Percentiles rank a stretch among this genome's conserved stretches.
Evolutionary conservation across 225 moss, liverwort and hornwort species (phyloP).

Genomic region (Physcomitrellopsis africana): DNA sequence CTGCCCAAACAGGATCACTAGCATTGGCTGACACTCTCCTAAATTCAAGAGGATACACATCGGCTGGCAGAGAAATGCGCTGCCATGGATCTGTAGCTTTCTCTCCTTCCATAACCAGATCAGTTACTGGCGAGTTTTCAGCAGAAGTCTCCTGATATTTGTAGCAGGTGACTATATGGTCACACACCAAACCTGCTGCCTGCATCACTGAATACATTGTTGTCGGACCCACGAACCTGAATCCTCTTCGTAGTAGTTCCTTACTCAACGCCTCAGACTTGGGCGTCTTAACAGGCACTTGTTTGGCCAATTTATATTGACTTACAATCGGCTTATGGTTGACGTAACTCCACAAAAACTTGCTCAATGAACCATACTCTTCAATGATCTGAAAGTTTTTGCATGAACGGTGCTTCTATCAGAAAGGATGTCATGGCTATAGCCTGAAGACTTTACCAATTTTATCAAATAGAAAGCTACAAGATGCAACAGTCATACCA

Average conservation of each 20-base stretch:
- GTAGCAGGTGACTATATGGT: slow-evolving; percentile 80
- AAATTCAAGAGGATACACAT: slow-evolving; percentile 43
- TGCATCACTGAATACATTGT: slow-evolving; percentile 93
- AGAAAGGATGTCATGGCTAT: slow-evolving; percentile 12
- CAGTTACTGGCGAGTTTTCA: slow-evolving; percentile 25
- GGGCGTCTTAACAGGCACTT: slow-evolving; percentile 87
- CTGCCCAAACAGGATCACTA: slow-evolving; percentile 56
- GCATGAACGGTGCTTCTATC: background rate
- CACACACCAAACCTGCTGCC: slow-evolving; percentile 82
- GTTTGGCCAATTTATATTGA: slow-evolving; percentile 70
- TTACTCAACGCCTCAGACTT: slow-evolving; percentile 84
- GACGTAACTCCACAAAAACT: slow-evolving; percentile 85
- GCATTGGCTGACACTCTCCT: slow-evolving; percentile 35
- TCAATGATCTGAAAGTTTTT: slow-evolving; percentile 59
- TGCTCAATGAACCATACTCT: slow-evolving; percentile 81
- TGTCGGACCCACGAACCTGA: slow-evolving; percentile 87
- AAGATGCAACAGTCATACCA: background rate
- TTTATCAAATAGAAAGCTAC: slow-evolving; percentile 1
- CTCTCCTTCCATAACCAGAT: slow-evolving; percentile 29
- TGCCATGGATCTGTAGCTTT: slow-evolving; percentile 43
- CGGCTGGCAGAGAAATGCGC: slow-evolving; percentile 38
- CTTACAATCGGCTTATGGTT: slow-evolving; percentile 80
- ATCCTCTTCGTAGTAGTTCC: slow-evolving; percentile 81
- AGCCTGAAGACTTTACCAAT: background rate
- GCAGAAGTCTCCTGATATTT: slow-evolving; percentile 62